A percentile compares a stretch with the other conserved stretches of the same genome.
phyloP scores from a whole-genome alignment of 257 asterid genomes.

The Solanum gracilifrons region DNA sequence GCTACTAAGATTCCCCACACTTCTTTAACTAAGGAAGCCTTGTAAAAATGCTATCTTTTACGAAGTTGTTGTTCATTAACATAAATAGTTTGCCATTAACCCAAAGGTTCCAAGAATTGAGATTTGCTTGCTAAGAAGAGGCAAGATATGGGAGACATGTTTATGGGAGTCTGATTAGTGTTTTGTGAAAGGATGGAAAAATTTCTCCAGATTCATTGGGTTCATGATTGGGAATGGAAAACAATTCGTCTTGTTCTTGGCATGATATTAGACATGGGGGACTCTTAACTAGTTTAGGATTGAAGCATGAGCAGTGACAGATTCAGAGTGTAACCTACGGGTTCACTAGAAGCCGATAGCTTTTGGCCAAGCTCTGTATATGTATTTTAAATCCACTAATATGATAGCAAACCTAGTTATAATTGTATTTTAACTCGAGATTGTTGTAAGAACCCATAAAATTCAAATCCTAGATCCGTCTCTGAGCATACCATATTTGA shows the following conservation, averaged over 20 bases:
- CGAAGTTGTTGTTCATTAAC: background rate
- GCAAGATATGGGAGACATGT: background rate
- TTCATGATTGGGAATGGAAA: background rate
- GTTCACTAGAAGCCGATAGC: background rate
- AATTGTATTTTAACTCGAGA: background rate
- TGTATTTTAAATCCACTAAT: background rate
- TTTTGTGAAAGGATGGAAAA: background rate
- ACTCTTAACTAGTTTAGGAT: background rate
- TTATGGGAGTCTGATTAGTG: background rate
- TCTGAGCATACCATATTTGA: background rate
- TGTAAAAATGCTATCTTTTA: background rate
- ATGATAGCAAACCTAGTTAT: background rate
- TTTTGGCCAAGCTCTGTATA: background rate
- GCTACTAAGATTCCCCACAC: background rate
- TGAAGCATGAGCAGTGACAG: background rate
- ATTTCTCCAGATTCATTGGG: background rate
- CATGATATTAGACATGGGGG: background rate
- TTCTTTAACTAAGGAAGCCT: background rate
- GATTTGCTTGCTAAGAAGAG: background rate
- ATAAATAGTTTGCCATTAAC: background rate
- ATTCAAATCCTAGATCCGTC: background rate
- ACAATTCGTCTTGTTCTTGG: background rate
- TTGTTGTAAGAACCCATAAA: background rate
- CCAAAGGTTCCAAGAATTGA: background rate
- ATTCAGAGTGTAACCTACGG: background rate